These are phyloP conservation scores for Auricularia cornea DNA, from an alignment of 768 basidiomycete genomes.

Conservation along the genomic window DNA sequence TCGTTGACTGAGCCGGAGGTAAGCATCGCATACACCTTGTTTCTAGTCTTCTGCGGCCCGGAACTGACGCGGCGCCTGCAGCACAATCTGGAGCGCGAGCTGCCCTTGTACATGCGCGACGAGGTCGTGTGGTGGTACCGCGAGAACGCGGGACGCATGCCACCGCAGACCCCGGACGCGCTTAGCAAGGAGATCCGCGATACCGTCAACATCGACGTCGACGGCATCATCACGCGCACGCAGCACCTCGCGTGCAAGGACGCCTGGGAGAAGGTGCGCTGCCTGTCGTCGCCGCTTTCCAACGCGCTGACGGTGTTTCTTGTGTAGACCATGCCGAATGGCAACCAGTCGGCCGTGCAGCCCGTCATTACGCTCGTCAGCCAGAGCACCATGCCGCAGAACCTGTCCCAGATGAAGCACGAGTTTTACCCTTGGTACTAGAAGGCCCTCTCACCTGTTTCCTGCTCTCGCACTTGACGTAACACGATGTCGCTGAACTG, in stretches of 20 bases:
- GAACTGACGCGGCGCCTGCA: conserved; percentile 20
- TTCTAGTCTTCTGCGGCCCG: conserved; percentile 1
- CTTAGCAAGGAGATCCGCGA: conserved; percentile 41
- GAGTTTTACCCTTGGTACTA: conserved; percentile 20
- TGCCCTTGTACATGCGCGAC: conserved; percentile 87
- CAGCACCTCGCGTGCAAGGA: conserved; percentile 80
- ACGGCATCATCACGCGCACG: conserved; percentile 69
- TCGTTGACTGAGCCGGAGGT: conserved; percentile 91
- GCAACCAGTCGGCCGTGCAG: conserved; percentile 8
- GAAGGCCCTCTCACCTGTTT: too few species aligned
- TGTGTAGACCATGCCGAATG: background rate
- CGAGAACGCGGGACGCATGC: conserved; percentile 40
- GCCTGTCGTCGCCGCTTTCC: too few species aligned
- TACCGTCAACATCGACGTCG: conserved; percentile 46
- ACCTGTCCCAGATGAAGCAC: conserved; percentile 22
- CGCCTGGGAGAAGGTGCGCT: conserved; percentile 69
- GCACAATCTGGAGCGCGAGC: conserved; percentile 89
- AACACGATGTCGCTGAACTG: background rate
- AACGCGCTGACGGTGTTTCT: conserved; percentile 16
- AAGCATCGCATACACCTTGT: conserved; percentile 13
- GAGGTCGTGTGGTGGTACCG: conserved; percentile 74
- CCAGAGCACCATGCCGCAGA: conserved; percentile 2
- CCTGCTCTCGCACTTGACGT: background rate
- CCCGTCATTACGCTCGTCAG: conserved; percentile 23
- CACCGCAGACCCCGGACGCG: conserved; percentile 44